Base-by-base conservation (phyloP, 2,329 filamentous ascomycete species). In the Hypoxylon sp. region DNA sequence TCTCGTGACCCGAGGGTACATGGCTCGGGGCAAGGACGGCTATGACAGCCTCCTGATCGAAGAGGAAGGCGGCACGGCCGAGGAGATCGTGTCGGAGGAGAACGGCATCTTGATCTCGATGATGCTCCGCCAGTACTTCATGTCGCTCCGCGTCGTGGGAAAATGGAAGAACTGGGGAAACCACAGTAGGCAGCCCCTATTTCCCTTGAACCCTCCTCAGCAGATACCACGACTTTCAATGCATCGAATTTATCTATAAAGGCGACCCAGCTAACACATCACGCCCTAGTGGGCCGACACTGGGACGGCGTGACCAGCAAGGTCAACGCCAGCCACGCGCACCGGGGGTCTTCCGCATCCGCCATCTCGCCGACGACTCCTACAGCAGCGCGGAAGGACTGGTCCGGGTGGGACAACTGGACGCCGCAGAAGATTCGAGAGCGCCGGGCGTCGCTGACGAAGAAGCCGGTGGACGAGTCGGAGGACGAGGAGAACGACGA, bases 111-210 rank as follows among this genome's bases (percentile, higher is more conserved):
- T 97, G 53, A 91, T 97, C 67, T 92, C 89, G 45, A 91, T 90
- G 70, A 88, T 97, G 72, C 81, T 97, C 17, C 86, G 92, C 10
- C 92, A 97, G 72, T 97, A 96, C 74, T 97, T 97, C 75, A 89
- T 96, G 83, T 90, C 88, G 5, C 80, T 96, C 38, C 90, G 91
- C 53, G 88, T 93, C 1, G 77, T 96, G 21, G 90, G 91, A 15
- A 85, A 86, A 67, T 97, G 92, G 92, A 86, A 84, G 58, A 81
- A 86, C 55, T 90, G 90, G 78, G 84, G 88, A 11, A 78, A 82
- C 1, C 81, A 80, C 57, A 79, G 60, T 63, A 48, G 56, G 60
- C 9, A 18, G 24, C n/a, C 24, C 9, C n/a, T 9, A 20, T 45
- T 17, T 18, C 15, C 18, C 6, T 21, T 21, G n/a, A 18, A 3